Evolutionary conservation across 768 basidiomycete genomes (phyloP), one percentile per base, ranked within the genome.

Genomic region (Rhizopogon vinicolor): DNA sequence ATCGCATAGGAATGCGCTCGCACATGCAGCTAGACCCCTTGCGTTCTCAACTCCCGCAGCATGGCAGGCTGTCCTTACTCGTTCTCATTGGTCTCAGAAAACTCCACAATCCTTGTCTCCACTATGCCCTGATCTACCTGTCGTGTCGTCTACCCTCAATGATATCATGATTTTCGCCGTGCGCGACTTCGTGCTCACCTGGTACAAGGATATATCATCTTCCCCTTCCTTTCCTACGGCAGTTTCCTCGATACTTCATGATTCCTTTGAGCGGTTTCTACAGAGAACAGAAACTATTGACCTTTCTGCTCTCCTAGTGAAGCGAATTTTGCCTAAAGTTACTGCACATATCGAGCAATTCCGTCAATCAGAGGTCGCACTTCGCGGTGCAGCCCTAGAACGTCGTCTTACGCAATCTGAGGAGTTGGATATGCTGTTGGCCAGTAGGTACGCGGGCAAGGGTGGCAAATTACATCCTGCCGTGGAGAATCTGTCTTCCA

Each of bases 21-120:
- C 72, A 9, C 72, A 74, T 54, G 83, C 86, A 0, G 85, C 91
- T 16, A 81, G 84, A 37, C 91, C 91, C 0, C 78, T 94, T 46
- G 80, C 83, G 3, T 96, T 97, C 75, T 91, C 92, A 4, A 93
- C 93, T 3, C 91, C 93, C 25, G 92, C 94, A 54, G 94, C 93
- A 33, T 97, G 94, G 94, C 91, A 94, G 64, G 93, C 87, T 0
- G 89, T 92, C 45, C 76, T 91, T 50, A 93, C 83, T 44, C 84
- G 93, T 33, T 91, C 91, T n/a, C 85, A 89, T 68, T 96, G 93
- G 94, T 90, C 90, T 3, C 83, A 87, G 60, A 82, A 78, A 55
- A 73, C 84, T 3, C 83, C 87, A 0, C 84, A 85, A 63, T 74
- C 82, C n/a, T 75, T 88, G 18, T 78, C 87, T 1, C 81, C 86